These are phyloP conservation scores for Ananas comosus DNA, from an alignment of 176 grass and related monocot genomes.

Conservation along the genomic window DNA sequence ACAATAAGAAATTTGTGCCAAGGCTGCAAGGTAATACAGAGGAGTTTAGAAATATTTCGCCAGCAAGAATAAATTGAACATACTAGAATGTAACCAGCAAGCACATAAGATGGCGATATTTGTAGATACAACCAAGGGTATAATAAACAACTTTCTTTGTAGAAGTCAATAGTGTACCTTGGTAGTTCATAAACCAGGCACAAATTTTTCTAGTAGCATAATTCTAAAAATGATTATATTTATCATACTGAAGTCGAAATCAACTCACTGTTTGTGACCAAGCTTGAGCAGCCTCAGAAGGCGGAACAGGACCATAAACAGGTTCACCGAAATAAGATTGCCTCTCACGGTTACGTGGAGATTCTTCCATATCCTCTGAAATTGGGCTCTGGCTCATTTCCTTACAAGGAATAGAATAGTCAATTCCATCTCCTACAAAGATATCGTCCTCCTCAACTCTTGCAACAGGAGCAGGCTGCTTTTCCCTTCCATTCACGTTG, in stretches of 20 bases:
- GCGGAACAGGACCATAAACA: slow-evolving; percentile 71
- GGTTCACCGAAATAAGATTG: slow-evolving; percentile 82
- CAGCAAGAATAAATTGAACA: background rate
- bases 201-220: background rate
- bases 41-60: background rate
- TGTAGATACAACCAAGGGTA: background rate
- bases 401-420: slow-evolving; percentile 76
- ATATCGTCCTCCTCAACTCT: slow-evolving; percentile 74
- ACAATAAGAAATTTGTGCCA: no score
- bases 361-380: slow-evolving; percentile 87
- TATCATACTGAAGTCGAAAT: slow-evolving; percentile 15
- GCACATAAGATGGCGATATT: background rate
- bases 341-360: slow-evolving; percentile 43
- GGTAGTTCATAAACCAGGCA: background rate
- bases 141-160: background rate
- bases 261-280: slow-evolving; percentile 76
- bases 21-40: no score
- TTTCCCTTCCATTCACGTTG: slow-evolving; percentile 46
- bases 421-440: slow-evolving; percentile 80
- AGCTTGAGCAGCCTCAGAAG: slow-evolving; percentile 63
- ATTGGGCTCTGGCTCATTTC: slow-evolving; percentile 71
- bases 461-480: slow-evolving; percentile 29
- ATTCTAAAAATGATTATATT: background rate
- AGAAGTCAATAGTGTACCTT: background rate
- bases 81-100: background rate